A percentile compares a stretch with the other conserved stretches of the same genome.
These are phyloP conservation scores for Sporobolomyces roseus DNA, from an alignment of 768 basidiomycete species.

Conservation along the genomic window DNA sequence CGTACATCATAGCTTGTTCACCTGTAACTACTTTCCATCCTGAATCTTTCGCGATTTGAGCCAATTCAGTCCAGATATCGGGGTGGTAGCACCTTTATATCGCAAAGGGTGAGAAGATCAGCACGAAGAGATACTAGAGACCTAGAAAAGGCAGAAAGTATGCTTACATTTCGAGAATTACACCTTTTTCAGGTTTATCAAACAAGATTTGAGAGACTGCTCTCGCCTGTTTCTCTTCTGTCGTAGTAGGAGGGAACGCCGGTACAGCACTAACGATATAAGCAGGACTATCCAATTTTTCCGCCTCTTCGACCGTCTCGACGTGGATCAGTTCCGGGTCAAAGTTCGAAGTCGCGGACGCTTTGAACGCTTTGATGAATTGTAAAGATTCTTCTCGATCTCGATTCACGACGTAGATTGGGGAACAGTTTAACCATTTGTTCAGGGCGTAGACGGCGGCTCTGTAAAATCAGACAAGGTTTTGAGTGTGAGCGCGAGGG, in stretches of 20 bases:
- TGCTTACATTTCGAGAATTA: conserved; percentile 43
- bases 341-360: conserved; percentile 31
- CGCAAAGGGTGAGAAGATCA: too few species aligned
- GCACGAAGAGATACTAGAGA: too few species aligned
- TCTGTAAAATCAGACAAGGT: background rate
- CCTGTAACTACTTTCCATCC: conserved; percentile 43
- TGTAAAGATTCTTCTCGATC: conserved; percentile 42
- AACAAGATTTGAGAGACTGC: conserved; percentile 39
- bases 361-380: conserved; percentile 39
- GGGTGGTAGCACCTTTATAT: conserved; percentile 44
- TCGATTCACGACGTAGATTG: conserved; percentile 46
- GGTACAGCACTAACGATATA: conserved; percentile 45
- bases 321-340: conserved; percentile 42
- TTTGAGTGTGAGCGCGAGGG: background rate
- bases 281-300: conserved; percentile 33
- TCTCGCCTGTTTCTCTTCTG: conserved; percentile 41
- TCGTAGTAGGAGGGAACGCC: conserved; percentile 40
- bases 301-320: conserved; percentile 42
- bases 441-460: conserved; percentile 42
- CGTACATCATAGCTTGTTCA: conserved; percentile 42
- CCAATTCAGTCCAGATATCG: conserved; percentile 37
- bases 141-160: too few species aligned
- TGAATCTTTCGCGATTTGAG: conserved; percentile 33
- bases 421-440: conserved; percentile 36
- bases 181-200: conserved; percentile 43